Base-by-base conservation (phyloP, 306 rosid species). In the Vigna trinervia region DNA sequence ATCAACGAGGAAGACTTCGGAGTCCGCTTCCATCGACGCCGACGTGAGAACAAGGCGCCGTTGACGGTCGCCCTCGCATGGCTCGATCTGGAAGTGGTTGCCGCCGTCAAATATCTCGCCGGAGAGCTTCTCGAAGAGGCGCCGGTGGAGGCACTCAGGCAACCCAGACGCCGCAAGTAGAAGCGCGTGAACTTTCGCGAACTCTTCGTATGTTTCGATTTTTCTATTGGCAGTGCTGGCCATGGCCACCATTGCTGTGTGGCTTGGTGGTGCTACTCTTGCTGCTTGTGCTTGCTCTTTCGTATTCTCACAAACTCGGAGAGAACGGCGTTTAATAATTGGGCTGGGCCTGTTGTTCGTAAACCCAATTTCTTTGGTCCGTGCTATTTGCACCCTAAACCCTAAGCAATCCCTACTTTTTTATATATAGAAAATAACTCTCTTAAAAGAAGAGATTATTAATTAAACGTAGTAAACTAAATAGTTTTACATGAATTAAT, bases 21-120 rank as follows among this genome's bases (percentile, higher is more conserved):
- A 92, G 45, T 89, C 41, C 81, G 57, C 80, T 3, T 80, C 22
- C 90, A 94, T 88, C 53, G 73, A 84, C 13, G 87, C 91, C 1
- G 92, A 84, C 62, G 90, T 90, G 22, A 90, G 83, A 12, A 88
- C 58, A 58, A 94, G 98, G 20, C 89, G 88, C 54, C 98, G 78
- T 73, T 70, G 86, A 20, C 84, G 86, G 23, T 87, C 88, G 2
- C 90, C 90, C 59, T 84, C 89, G 59, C 84, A 85, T 1, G 91
- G 93, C 58, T 92, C 96, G 43, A 94, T 90, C 58, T 82, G 89
- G 87, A 94, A 94, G 82, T 84, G 80, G 46, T 82, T 56, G 52
- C 98, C 98, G 76, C 93, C 91, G 78, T 94, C 98, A 79, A 94
- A 94, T 75, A 75, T 81, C 75, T 92, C 97, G 28, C 87, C 63